phyloP scores from a whole-genome alignment of 495 filamentous ascomycete species.

The Penicillium ucsense region DNA sequence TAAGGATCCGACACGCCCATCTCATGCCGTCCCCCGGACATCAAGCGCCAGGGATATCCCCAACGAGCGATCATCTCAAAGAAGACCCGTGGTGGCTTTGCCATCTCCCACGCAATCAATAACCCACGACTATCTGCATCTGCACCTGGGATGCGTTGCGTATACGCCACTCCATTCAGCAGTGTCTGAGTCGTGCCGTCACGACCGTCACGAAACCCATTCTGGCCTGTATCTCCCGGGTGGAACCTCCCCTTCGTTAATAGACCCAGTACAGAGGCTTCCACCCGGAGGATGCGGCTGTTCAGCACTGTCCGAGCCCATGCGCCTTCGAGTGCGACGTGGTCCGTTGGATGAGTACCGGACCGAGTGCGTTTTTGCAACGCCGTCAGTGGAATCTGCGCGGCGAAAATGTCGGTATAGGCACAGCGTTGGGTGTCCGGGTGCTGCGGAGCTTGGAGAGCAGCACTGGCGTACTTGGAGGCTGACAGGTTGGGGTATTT shows the following conservation, averaged over 20 bases:
- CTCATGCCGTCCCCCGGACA: constrained; percentile 27
- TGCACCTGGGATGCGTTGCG: constrained; percentile 8
- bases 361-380: constrained; percentile 2
- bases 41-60: constrained; percentile 28
- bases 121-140: constrained; percentile 12
- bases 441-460: constrained; percentile 7
- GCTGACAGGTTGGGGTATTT: constrained; percentile 20
- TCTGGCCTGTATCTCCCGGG: constrained; percentile 14
- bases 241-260: constrained; percentile 1
- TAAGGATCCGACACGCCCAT: constrained; percentile 24
- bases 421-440: constrained; percentile 15
- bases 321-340: constrained; percentile 11
- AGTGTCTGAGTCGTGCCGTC: constrained; percentile 6
- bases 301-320: constrained; percentile 21
- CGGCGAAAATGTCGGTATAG: constrained; percentile 24
- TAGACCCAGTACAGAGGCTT: constrained; percentile 16
- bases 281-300: constrained; percentile 10
- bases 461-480: constrained; percentile 9
- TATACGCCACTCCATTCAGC: constrained; percentile 12
- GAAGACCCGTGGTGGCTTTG: constrained; percentile 14
- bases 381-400: constrained; percentile 14
- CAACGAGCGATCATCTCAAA: constrained; percentile 22
- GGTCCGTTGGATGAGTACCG: background rate
- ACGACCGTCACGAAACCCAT: constrained; percentile 1
- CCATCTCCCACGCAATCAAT: constrained; percentile 16